Evolutionary conservation across 1,284 basidiomycete species (phyloP), one percentile per base, ranked within the genome.

Genomic region (Pseudozyma flocculosa): DNA sequence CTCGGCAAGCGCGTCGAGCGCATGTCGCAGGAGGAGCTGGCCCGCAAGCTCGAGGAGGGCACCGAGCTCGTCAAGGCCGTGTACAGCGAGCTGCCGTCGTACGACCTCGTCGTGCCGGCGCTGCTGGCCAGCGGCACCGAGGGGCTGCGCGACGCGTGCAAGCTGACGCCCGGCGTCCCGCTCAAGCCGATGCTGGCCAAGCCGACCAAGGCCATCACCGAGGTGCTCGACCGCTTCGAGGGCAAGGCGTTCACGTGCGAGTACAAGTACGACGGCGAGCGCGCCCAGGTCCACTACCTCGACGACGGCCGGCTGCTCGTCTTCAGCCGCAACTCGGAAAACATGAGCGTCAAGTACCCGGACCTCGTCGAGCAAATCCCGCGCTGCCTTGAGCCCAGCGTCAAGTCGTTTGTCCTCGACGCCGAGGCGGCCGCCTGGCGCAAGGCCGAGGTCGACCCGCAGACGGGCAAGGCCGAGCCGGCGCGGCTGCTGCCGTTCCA

Each of bases 111-210:
- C 43, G 85, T 98, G n/a, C 95, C 95, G 0, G 90, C 91, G 0
- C 81, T 99, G 34, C 83, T 97, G 48, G 84, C 88, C 67, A 82
- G 83, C 50, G 94, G 94, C 0, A 84, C 94, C 38, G 84, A 85
- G 45, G 82, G 84, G 14, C 80, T 98, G 38, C 83, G 82, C 14
- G 84, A 85, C 15, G 82, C 83, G 52, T 97, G 95, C 82, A 92
- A 90, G 78, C 85, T 99, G 26, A 94, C 90, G 4, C 93, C 95
- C 78, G 84, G 84, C 34, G 87, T 98, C 4, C 95, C 95, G 0
- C 83, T 99, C 39, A 99, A 99, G 76, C 95, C 95, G 8, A 99
- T 99, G 95, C 83, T 99, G 47, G 95, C 95, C n/a, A 98, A 97
- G 80, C 95, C 95, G 3, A 98, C 95, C 0, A 98, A 98, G 79